Conservation (phyloP, 73 alveolate genomes). For the Stentor coeruleus region DNA sequence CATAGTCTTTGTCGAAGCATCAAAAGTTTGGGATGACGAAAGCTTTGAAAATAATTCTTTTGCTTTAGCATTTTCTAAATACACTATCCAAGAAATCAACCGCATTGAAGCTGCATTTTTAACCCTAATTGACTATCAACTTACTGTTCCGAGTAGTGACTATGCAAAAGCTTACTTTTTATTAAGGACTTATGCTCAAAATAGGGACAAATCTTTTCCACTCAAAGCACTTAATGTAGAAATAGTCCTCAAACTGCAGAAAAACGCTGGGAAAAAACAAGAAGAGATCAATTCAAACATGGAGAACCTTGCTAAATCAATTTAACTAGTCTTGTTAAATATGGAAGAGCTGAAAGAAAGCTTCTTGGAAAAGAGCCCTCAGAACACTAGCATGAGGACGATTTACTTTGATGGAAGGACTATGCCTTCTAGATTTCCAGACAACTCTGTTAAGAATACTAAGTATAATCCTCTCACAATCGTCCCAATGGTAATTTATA, state of each 20-base stretch:
- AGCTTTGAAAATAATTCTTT: slow-evolving; percentile 96
- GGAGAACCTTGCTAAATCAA: background rate
- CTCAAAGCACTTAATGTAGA: slow-evolving; percentile 65
- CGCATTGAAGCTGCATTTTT: slow-evolving; percentile 86
- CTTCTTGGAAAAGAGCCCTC: no score
- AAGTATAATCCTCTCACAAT: slow-evolving; percentile 78
- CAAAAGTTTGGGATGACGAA: slow-evolving; percentile 98
- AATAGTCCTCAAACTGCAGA: slow-evolving; percentile 50
- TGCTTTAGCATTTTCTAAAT: slow-evolving; percentile 90
- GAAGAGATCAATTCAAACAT: background rate
- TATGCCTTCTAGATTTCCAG: slow-evolving; percentile 6
- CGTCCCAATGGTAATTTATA: slow-evolving; percentile 82
- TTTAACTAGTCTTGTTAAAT: background rate
- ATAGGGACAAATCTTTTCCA: slow-evolving; percentile 56
- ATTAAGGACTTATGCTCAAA: slow-evolving; percentile 84
- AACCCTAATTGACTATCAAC: slow-evolving; percentile 78
- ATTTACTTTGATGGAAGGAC: background rate
- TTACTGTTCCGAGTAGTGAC: slow-evolving; percentile 79
- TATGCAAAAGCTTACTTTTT: slow-evolving; percentile 95
- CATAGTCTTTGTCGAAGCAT: slow-evolving; percentile 78
- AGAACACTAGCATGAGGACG: no score
- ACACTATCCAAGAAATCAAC: slow-evolving; percentile 81
- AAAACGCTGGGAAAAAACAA: slow-evolving; percentile 60
- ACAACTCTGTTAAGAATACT: slow-evolving; percentile 65
- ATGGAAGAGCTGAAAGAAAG: no score